A percentile compares a stretch with the other conserved stretches of the same genome.
phyloP scores from a whole-genome alignment of 495 filamentous ascomycete species.

The Penicillium maclennaniae region DNA sequence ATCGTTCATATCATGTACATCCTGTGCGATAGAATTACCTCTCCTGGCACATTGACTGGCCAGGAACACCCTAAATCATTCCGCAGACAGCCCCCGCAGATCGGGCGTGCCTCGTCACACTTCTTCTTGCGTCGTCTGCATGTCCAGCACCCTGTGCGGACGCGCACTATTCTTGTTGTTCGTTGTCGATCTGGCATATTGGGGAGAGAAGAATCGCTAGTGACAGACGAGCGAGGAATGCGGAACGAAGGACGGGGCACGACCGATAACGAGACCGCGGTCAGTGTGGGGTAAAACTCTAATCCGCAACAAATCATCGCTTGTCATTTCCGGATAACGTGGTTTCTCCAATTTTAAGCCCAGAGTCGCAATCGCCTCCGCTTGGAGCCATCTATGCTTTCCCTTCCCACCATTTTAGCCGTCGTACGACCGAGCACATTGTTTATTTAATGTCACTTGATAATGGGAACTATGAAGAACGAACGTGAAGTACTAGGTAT shows the following conservation, averaged over 20 bases:
- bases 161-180: constrained; percentile 32
- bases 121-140: constrained; percentile 92
- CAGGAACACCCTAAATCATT: constrained; percentile 33
- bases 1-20: background rate
- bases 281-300: constrained; percentile 4
- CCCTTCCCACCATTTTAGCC: too few species aligned
- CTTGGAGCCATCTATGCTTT: too few species aligned
- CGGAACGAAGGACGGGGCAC: background rate
- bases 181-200: constrained; percentile 31
- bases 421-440: too few species aligned
- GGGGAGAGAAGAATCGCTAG: background rate
- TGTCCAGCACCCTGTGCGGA: constrained; percentile 72
- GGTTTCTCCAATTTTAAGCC: too few species aligned
- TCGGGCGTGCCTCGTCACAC: constrained; percentile 79
- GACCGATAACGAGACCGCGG: background rate
- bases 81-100: constrained; percentile 55
- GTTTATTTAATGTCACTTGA: too few species aligned
- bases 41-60: constrained; percentile 23
- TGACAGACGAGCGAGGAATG: too few species aligned
- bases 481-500: too few species aligned
- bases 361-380: too few species aligned
- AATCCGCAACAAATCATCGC: background rate
- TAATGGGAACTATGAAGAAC: too few species aligned
- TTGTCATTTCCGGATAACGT: too few species aligned
- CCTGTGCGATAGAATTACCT: constrained; percentile 8